Conservation (phyloP, 2,329 filamentous ascomycete genomes). For the Fusarium albidum region DNA sequence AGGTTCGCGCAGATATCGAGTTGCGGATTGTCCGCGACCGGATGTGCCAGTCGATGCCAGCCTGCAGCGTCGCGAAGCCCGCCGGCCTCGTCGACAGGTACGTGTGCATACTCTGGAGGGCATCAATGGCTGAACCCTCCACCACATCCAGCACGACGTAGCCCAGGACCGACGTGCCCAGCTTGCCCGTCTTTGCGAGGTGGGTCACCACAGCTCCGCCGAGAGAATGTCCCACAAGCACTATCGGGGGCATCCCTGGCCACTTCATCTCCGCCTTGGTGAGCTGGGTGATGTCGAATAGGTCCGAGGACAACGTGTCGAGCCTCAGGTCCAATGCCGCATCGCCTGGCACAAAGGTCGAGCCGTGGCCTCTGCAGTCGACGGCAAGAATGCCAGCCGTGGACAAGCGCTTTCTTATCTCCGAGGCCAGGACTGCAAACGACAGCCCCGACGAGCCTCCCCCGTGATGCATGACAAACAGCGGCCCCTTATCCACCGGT, state of each 20-base stretch:
- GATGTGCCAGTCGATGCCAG: conserved; percentile 93
- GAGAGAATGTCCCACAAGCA: conserved; percentile 91
- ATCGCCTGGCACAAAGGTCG: conserved; percentile 60
- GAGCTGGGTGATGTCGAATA: conserved; percentile 73
- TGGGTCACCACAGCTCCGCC: conserved; percentile 92
- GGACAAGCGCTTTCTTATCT: conserved; percentile 80
- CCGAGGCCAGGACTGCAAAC: conserved; percentile 81
- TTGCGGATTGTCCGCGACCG: conserved; percentile 89
- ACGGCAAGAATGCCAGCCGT: conserved; percentile 83
- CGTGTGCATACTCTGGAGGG: conserved; percentile 90
- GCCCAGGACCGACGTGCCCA: conserved; percentile 77
- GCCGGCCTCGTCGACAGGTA: conserved; percentile 85
- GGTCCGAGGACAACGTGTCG: conserved; percentile 75
- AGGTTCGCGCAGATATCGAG: conserved; percentile 81
- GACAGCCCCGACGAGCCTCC: conserved; percentile 93
- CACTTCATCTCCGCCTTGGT: conserved; percentile 76
- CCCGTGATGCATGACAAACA: conserved; percentile 95
- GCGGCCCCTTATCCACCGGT: conserved; percentile 75
- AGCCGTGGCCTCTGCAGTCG: conserved; percentile 89
- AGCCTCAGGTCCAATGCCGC: conserved; percentile 72
- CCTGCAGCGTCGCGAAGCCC: conserved; percentile 78
- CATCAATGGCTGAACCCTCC: conserved; percentile 94
- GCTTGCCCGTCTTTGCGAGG: conserved; percentile 71
- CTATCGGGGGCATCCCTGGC: conserved; percentile 74
- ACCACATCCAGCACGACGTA: conserved; percentile 95